Evolutionary conservation across 2,329 filamentous ascomycete species (phyloP).

Genomic region (Tolypocladium sp.): DNA sequence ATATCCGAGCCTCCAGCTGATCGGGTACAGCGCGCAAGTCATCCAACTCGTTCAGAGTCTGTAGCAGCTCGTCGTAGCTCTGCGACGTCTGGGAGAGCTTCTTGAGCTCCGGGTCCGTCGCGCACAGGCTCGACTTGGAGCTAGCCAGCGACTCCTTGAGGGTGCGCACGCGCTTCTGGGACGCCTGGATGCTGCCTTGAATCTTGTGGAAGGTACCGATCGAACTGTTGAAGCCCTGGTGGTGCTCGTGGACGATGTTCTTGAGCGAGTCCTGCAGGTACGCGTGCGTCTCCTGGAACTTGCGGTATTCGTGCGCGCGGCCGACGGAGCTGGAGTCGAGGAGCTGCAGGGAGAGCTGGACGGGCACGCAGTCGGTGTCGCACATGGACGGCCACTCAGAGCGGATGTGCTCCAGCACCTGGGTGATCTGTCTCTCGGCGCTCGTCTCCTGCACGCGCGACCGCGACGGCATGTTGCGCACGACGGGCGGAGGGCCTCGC

Average conservation of each 20-base stretch:
- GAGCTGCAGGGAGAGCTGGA: constrained; percentile 89
- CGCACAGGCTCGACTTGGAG: constrained; percentile 73
- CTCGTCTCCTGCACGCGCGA: constrained; percentile 32
- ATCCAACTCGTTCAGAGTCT: constrained; percentile 75
- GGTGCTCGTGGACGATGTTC: constrained; percentile 94
- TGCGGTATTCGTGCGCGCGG: constrained; percentile 75
- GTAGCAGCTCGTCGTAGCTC: constrained; percentile 82
- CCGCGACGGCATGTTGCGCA: constrained; percentile 25
- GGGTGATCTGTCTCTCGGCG: constrained; percentile 46
- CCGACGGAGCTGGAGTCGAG: constrained; percentile 92
- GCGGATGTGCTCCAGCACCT: constrained; percentile 75
- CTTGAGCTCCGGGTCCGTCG: constrained; percentile 83
- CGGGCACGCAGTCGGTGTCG: constrained; percentile 77
- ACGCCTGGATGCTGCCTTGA: constrained; percentile 81
- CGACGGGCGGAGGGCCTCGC: constrained; percentile 18
- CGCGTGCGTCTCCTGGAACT: constrained; percentile 75
- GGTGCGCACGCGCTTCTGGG: constrained; percentile 73
- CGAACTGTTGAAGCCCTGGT: constrained; percentile 98
- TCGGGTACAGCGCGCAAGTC: constrained; percentile 84
- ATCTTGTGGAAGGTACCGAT: constrained; percentile 99
- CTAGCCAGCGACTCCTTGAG: constrained; percentile 76
- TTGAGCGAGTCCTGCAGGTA: constrained; percentile 91
- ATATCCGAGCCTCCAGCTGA: constrained; percentile 87
- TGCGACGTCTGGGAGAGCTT: constrained; percentile 81
- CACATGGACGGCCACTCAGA: constrained; percentile 90